phyloP scores from a whole-genome alignment of 371 early-diverging fungal genomes.

The Funneliformis caledonium region DNA sequence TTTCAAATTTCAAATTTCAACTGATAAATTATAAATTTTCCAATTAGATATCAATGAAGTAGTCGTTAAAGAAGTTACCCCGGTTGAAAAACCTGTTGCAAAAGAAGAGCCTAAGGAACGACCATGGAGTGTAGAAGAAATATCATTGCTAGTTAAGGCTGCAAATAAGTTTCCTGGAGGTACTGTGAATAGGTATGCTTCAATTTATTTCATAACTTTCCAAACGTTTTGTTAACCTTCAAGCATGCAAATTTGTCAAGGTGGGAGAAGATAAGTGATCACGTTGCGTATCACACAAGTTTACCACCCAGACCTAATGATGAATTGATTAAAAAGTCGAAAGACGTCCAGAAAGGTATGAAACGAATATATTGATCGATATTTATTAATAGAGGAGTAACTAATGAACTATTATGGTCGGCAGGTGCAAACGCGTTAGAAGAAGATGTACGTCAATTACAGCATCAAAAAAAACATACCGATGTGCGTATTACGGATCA shows the following conservation, averaged over 20 bases:
- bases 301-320: constrained; percentile 52
- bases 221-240: neutral
- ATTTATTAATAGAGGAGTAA: neutral
- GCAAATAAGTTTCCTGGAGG: constrained; percentile 70
- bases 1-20: too few relatives aligned
- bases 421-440: constrained; percentile 44
- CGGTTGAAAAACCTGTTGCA: neutral
- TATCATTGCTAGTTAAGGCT: constrained; percentile 61
- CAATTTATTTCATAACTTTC: neutral
- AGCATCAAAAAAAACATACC: constrained; percentile 45
- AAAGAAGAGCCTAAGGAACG: constrained; percentile 31
- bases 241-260: neutral
- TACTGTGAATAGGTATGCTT: constrained; percentile 48
- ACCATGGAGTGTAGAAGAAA: constrained; percentile 59
- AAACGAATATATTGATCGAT: neutral
- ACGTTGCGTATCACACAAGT: constrained; percentile 56
- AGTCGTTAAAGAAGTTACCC: constrained; percentile 15
- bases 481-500: constrained; percentile 43
- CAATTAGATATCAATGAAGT: constrained; percentile 24
- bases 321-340: constrained; percentile 57
- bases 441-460: constrained; percentile 41
- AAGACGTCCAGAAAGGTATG: constrained; percentile 52
- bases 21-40: too few relatives aligned
- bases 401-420: constrained; percentile 26
- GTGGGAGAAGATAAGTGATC: constrained; percentile 67